A percentile compares a stretch with the other conserved stretches of the same genome.
Conservation (phyloP, 768 basidiomycete species). For the Xerocomus brunneocitrinus region DNA sequence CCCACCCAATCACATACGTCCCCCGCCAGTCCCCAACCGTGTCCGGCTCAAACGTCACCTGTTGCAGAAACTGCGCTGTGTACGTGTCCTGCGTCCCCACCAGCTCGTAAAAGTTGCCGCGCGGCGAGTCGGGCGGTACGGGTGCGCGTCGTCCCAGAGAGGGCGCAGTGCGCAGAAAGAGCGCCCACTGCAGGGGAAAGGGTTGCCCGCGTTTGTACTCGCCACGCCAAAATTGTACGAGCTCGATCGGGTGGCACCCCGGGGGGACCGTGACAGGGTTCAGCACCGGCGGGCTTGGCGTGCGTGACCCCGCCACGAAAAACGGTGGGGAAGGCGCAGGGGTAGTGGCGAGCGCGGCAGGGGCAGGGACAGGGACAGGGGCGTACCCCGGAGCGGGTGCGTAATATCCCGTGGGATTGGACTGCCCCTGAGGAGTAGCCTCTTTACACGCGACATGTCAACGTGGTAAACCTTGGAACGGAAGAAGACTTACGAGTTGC, state of each 20-base stretch:
- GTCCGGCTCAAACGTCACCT: constrained; percentile 7
- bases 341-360: background rate
- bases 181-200: constrained; percentile 25
- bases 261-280: constrained; percentile 14
- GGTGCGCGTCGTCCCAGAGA: background rate
- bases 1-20: constrained; percentile 20
- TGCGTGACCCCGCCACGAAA: background rate
- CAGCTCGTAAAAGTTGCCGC: constrained; percentile 28
- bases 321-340: background rate
- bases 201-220: constrained; percentile 9
- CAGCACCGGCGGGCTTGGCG: constrained; percentile 4
- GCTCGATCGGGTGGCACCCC: constrained; percentile 20
- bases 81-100: constrained; percentile 25
- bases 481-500: constrained; percentile 2
- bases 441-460: background rate
- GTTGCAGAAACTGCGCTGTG: constrained; percentile 11
- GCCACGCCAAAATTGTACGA: constrained; percentile 29
- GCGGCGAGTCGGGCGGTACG: background rate
- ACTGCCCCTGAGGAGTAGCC: background rate
- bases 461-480: background rate
- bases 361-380: background rate
- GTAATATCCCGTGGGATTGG: background rate
- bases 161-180: constrained; percentile 24
- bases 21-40: constrained; percentile 23
- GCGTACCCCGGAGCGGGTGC: background rate